These are phyloP conservation scores for Phylloporus rhodoxanthus DNA, from an alignment of 768 basidiomycete species.

Conservation along the genomic window DNA sequence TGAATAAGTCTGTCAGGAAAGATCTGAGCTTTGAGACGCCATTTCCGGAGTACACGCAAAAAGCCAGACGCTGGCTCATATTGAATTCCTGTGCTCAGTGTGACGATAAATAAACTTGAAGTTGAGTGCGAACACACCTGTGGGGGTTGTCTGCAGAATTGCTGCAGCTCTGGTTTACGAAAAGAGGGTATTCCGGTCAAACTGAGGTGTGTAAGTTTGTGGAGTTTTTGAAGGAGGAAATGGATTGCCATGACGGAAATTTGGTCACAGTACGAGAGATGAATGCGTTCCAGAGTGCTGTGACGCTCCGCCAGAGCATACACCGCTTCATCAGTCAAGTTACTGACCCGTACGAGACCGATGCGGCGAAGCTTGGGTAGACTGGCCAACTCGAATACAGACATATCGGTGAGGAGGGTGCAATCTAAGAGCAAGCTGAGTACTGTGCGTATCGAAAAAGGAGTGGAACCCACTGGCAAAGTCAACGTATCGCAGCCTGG, in stretches of 20 bases:
- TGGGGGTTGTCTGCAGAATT: conserved; percentile 86
- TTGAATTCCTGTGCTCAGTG: conserved; percentile 71
- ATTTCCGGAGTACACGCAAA: conserved; percentile 94
- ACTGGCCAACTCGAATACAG: conserved; percentile 83
- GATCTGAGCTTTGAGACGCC: conserved; percentile 79
- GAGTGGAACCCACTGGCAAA: conserved; percentile 71
- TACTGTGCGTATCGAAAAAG: not conserved
- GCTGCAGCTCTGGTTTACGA: conserved; percentile 75
- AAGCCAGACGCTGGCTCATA: conserved; percentile 77
- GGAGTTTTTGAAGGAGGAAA: conserved; percentile 82
- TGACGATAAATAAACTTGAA: conserved; percentile 2
- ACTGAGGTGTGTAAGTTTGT: conserved; percentile 89
- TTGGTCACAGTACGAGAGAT: conserved; percentile 95
- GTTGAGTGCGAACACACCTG: conserved; percentile 45
- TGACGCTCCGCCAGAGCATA: conserved; percentile 82
- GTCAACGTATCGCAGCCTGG: conserved; percentile 89
- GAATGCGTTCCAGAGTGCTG: conserved; percentile 87
- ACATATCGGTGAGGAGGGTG: conserved; percentile 81
- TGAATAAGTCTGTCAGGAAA: conserved; percentile 71
- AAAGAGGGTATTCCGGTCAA: conserved; percentile 96
- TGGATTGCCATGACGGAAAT: conserved; percentile 89
- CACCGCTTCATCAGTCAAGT: conserved; percentile 91
- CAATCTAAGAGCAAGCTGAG: conserved; percentile 54
- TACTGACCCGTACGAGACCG: conserved; percentile 88
- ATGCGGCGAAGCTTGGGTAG: conserved; percentile 89